A percentile compares a stretch with the other conserved stretches of the same genome.
These are phyloP conservation scores for Teratosphaeriaceae sp. DNA, from an alignment of 2,329 filamentous ascomycete species.

Conservation along the genomic window DNA sequence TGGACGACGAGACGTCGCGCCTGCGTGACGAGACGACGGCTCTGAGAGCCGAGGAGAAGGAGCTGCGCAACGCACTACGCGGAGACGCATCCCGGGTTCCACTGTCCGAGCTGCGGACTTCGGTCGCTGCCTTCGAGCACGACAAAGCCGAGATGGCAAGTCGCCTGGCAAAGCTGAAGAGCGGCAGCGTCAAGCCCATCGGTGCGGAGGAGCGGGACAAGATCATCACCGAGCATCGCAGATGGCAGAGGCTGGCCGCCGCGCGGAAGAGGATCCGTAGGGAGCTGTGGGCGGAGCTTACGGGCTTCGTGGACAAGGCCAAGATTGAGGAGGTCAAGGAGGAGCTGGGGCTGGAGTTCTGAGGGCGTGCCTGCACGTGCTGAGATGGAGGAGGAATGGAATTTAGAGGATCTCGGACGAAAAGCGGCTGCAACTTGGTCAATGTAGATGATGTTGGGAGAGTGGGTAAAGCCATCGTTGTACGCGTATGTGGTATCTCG, in stretches of 20 bases:
- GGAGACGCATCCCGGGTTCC: slow-evolving; percentile 44
- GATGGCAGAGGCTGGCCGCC: slow-evolving; percentile 33
- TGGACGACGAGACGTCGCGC: slow-evolving; percentile 43
- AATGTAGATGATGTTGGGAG: not conserved
- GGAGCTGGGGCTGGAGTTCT: slow-evolving; percentile 20
- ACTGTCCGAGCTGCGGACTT: slow-evolving; percentile 42
- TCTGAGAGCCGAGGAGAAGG: slow-evolving; percentile 43
- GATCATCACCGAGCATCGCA: slow-evolving; percentile 41
- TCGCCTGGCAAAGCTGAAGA: slow-evolving; percentile 36
- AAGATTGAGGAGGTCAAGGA: slow-evolving; percentile 38
- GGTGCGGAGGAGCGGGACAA: slow-evolving; percentile 42
- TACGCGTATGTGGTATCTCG: slow-evolving; percentile 4
- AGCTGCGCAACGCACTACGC: slow-evolving; percentile 41
- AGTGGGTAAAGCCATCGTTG: too few species aligned
- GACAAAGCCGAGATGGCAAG: slow-evolving; percentile 38
- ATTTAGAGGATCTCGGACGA: not conserved
- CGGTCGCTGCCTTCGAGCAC: slow-evolving; percentile 37
- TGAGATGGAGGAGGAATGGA: not conserved
- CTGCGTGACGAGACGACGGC: slow-evolving; percentile 40
- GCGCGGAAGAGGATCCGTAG: slow-evolving; percentile 43
- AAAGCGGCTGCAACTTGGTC: not conserved
- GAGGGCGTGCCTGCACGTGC: too few species aligned
- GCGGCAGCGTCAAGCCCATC: slow-evolving; percentile 39
- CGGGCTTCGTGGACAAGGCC: slow-evolving; percentile 41
- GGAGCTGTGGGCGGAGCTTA: slow-evolving; percentile 46